These are phyloP conservation scores for Physcia stellaris DNA, from an alignment of 495 filamentous ascomycete species.

Conservation along the genomic window DNA sequence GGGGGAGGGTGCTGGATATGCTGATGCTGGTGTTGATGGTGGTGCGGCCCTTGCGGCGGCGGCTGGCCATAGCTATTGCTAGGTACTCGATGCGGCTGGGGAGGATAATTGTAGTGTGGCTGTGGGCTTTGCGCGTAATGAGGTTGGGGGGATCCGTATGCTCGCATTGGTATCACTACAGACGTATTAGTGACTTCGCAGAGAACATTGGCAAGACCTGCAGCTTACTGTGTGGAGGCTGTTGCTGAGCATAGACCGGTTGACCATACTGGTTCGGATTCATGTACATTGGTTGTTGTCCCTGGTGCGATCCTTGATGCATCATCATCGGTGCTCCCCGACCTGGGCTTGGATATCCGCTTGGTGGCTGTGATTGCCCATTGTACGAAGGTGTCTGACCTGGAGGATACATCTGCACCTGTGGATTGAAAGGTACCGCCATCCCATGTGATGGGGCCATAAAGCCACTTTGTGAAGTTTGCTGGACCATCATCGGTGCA, in stretches of 20 bases:
- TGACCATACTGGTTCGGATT: constrained; percentile 54
- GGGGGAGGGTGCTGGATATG: constrained; percentile 28
- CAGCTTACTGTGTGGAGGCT: constrained; percentile 51
- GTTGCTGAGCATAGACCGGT: constrained; percentile 51
- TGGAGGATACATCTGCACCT: constrained; percentile 64
- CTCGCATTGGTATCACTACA: constrained; percentile 44
- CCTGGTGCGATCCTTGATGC: constrained; percentile 65
- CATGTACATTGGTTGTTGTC: constrained; percentile 55
- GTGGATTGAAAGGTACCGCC: constrained; percentile 45
- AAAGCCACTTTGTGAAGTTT: constrained; percentile 44
- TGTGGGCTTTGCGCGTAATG: constrained; percentile 53
- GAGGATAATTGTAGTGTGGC: constrained; percentile 51
- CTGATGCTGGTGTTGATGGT: constrained; percentile 31
- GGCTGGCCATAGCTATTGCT: constrained; percentile 45
- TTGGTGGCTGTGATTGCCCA: constrained; percentile 51
- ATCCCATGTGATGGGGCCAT: constrained; percentile 40
- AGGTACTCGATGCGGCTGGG: constrained; percentile 43
- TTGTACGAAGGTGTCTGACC: constrained; percentile 49
- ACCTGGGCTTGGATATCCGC: constrained; percentile 73
- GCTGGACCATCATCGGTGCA: constrained; percentile 68
- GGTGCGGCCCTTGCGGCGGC: constrained; percentile 30
- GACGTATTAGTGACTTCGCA: no score
- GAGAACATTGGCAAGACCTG: no score
- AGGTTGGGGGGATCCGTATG: constrained; percentile 43
- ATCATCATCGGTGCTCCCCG: constrained; percentile 73